Percentiles rank a stretch among this genome's conserved stretches.
These are phyloP conservation scores for Erysimum cheiri DNA, from an alignment of 441 rosid species.

Conservation along the genomic window DNA sequence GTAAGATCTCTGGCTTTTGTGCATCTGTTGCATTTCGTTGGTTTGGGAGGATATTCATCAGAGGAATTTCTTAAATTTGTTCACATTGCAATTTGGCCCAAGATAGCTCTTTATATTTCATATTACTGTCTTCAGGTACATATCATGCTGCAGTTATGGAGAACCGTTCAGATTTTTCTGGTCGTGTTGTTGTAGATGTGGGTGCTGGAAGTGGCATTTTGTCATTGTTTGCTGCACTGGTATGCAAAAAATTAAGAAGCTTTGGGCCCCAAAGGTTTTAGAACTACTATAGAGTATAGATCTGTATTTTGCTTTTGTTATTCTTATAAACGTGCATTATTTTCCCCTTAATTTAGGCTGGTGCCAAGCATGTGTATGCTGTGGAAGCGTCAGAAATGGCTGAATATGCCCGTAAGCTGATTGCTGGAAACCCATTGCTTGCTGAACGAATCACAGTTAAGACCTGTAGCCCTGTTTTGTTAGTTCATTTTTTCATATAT, in stretches of 20 bases:
- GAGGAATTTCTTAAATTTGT: background rate
- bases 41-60: conserved; percentile 3
- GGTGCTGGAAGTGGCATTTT: conserved; percentile 99
- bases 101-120: background rate
- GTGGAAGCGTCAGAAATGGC: conserved; percentile 99
- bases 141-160: conserved; percentile 95
- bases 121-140: conserved; percentile 63
- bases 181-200: conserved; percentile 90
- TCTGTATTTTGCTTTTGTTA: background rate
- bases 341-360: conserved; percentile 60
- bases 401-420: conserved; percentile 88
- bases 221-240: conserved; percentile 97
- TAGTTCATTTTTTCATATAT: background rate
- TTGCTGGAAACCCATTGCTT: conserved; percentile 83
- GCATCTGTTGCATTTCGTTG: background rate
- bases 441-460: conserved; percentile 84
- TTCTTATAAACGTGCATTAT: conserved; percentile 6
- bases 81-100: background rate
- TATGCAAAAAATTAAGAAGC: conserved; percentile 24
- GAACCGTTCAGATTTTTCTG: conserved; percentile 84
- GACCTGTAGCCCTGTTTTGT: conserved; percentile 33
- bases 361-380: conserved; percentile 97
- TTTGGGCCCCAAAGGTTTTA: background rate
- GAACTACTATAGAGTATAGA: background rate
- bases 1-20: conserved; percentile 49